Percentiles rank a stretch among this genome's conserved stretches.
Conservation (phyloP, 495 filamentous ascomycete species). For the Cairneyella variabilis region DNA sequence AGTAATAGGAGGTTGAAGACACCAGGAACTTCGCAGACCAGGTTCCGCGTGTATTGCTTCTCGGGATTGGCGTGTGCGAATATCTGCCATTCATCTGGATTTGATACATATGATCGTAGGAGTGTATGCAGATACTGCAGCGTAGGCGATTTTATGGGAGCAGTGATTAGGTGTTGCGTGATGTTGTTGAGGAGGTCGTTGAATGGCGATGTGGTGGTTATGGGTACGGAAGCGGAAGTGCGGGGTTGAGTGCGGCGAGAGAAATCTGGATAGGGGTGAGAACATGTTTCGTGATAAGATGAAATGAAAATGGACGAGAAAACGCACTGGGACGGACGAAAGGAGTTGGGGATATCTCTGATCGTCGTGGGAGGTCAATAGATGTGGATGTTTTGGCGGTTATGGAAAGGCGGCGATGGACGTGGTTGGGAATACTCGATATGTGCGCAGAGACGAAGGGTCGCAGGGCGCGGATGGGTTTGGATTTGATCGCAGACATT, state of each 20-base stretch:
- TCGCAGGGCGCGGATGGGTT: no score
- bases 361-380: background rate
- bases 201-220: constrained; percentile 7
- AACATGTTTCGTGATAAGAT: background rate
- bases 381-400: background rate
- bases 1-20: constrained; percentile 62
- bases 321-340: background rate
- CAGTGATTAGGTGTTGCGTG: constrained; percentile 9
- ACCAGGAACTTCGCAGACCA: constrained; percentile 67
- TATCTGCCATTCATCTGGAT: constrained; percentile 57
- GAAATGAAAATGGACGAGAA: background rate
- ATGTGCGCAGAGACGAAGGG: no score
- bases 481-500: no score
- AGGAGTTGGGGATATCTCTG: background rate
- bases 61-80: constrained; percentile 64
- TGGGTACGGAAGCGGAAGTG: no score
- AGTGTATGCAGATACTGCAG: constrained; percentile 14
- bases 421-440: no score
- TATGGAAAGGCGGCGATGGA: no score
- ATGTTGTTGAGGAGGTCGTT: constrained; percentile 15
- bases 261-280: background rate
- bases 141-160: background rate
- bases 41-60: constrained; percentile 77
- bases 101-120: constrained; percentile 17
- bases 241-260: no score